Evolutionary conservation across 2,329 filamentous ascomycete genomes (phyloP), one percentile per base, ranked within the genome.

Genomic region (Neopestalotiopsis rosae): DNA sequence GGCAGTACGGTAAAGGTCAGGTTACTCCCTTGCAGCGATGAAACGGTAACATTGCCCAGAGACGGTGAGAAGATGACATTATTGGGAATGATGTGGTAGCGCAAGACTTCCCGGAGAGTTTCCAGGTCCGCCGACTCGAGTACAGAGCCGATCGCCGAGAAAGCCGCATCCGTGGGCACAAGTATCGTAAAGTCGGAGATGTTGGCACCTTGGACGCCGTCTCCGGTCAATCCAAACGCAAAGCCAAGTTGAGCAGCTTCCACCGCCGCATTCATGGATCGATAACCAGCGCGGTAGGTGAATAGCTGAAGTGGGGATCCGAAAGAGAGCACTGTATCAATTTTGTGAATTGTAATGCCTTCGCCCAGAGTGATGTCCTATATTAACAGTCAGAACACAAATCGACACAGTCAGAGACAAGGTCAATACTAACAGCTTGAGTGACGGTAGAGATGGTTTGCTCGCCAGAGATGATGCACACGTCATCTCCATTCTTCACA

Each of bases 401-500:
- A 4, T 10, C 6, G 17, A 12, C 2, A 2, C 1, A 2, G 17
- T 0, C 2, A 14, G 1, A 17, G 32, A 30, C 24, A 17, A 32
- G 1, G 1, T 75, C 28, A 72, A 32, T 9, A 59, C 64, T 9
- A 13, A 78, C 77, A 9, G 78, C 78, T 70, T 79, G 68, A 32
- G 76, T 80, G 4, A 81, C 79, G 4, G 74, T 76, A 5, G 77
- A 78, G 1, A 79, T 38, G 3, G 73, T 76, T 45, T 76, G 72
- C 57, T 79, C 77, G 1, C 79, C 79, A 52, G 77, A 80, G 34
- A 81, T 68, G 24, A 81, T 69, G 68, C 74, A 76, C 3, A 80
- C 78, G 38, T 79, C 70, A 3, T 75, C 69, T 0, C 76, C 76
- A 34, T 80, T 74, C 63, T 72, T 76, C 17, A 80, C 76, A 38